Percentiles rank a stretch among this genome's conserved stretches.
Conservation (phyloP, 768 basidiomycete species). For the Auricularia sp. region DNA sequence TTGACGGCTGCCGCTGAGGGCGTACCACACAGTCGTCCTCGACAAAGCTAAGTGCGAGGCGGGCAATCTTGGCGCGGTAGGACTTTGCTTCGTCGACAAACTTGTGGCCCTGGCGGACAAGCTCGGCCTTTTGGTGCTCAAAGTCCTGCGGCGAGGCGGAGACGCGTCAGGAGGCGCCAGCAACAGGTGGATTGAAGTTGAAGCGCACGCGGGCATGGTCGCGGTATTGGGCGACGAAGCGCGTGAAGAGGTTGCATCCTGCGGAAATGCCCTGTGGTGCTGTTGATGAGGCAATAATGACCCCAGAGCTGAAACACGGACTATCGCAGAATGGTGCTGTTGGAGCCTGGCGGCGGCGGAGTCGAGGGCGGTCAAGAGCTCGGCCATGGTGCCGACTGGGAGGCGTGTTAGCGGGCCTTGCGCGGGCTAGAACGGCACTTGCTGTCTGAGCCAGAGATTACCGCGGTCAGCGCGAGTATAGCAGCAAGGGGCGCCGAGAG, state of each 20-base stretch:
- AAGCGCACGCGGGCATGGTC: slow-evolving; percentile 65
- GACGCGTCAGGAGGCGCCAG: neutral
- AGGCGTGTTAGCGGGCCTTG: neutral
- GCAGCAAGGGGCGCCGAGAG: slow-evolving; percentile 80
- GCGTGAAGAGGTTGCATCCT: slow-evolving; percentile 85
- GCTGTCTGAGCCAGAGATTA: slow-evolving; percentile 75
- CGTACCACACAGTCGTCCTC: slow-evolving; percentile 85
- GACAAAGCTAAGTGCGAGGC: slow-evolving; percentile 83
- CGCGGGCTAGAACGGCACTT: slow-evolving; percentile 13
- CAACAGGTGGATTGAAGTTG: slow-evolving; percentile 1
- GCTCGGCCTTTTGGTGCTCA: slow-evolving; percentile 68
- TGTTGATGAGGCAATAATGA: slow-evolving; percentile 60
- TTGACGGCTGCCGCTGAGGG: slow-evolving; percentile 6
- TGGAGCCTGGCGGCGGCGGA: slow-evolving; percentile 59
- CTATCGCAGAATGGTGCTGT: slow-evolving; percentile 32
- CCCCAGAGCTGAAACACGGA: neutral
- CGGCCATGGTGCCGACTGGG: slow-evolving; percentile 83
- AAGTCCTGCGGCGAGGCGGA: slow-evolving; percentile 49
- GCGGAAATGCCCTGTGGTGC: slow-evolving; percentile 29
- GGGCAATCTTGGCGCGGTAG: slow-evolving; percentile 84
- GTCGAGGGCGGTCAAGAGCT: slow-evolving; percentile 77
- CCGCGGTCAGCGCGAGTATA: slow-evolving; percentile 72
- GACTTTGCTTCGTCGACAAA: slow-evolving; percentile 72
- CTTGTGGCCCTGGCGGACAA: slow-evolving; percentile 69
- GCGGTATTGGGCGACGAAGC: slow-evolving; percentile 76